Evolutionary conservation across 768 basidiomycete species (phyloP), one percentile per base, ranked within the genome.

Genomic region (Auricularia auricula-judae): DNA sequence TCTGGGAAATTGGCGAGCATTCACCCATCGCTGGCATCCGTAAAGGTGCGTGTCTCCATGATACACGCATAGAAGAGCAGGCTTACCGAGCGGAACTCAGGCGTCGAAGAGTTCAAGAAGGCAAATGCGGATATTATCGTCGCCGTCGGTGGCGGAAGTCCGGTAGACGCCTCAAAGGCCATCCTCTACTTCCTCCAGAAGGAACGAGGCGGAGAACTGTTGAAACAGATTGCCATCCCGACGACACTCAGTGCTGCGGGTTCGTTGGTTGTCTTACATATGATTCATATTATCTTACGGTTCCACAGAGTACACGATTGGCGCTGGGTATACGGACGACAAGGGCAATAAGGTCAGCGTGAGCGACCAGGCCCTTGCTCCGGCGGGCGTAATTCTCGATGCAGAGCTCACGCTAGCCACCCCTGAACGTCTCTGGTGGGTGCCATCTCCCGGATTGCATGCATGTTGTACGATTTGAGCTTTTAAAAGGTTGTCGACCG

Each of bases 171-270:
- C 1, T 76, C 87, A 23, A 92, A 93, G 71, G 85, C 84, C 0
- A 86, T 91, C 35, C 71, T 87, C 7, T 86, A 84, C 71, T 79
- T 82, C 62, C 74, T 85, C 36, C 84, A 87, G 67, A 74, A 85
- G 65, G 82, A 85, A 66, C 73, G 68, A 2, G 84, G 82, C 1
- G 83, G 81, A 0, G 74, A 74, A 3, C 84, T 80, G 61, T 73
- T 83, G 61, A 79, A 74, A 21, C 89, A 91, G 68, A 88, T 93
- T 62, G 87, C 90, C 16, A 86, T 92, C 65, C 91, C 91, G 0
- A 93, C 90, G 5, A 91, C 89, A 3, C 76, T 92, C 42, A 89
- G 87, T 68, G 88, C 88, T 1, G 88, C 88, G 8, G 89, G 88
- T 71, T 81, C 80, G 42, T 87, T 86, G 65, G 63, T 80, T 70